Conservation (phyloP, 2,329 filamentous ascomycete species). For the Neofusicoccum parvum region DNA sequence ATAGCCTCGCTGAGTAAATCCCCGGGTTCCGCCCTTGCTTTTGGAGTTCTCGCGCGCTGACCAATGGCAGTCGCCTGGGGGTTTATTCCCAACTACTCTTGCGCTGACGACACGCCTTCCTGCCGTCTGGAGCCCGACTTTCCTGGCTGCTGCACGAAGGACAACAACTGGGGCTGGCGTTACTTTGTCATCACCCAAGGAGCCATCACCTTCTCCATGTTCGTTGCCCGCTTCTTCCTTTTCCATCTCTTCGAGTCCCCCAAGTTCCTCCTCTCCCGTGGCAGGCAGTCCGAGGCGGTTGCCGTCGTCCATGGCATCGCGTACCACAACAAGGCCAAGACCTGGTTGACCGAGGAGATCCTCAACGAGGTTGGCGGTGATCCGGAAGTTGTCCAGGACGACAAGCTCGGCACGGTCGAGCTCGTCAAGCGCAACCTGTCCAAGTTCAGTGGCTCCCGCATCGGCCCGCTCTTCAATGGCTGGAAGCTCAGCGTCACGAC, state of each 20-base stretch:
- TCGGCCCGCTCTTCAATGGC: constrained; percentile 63
- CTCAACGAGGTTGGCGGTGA: constrained; percentile 58
- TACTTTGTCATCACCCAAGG: constrained; percentile 73
- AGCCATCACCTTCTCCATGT: constrained; percentile 74
- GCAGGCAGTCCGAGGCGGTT: constrained; percentile 76
- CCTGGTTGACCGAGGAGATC: constrained; percentile 67
- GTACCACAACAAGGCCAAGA: constrained; percentile 60
- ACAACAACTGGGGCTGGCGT: constrained; percentile 72
- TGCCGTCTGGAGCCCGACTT: neutral
- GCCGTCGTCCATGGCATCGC: constrained; percentile 79
- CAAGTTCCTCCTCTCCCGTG: constrained; percentile 77
- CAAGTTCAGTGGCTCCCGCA: constrained; percentile 67
- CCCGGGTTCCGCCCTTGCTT: neutral
- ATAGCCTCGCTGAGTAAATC: constrained; percentile 60
- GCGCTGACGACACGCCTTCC: constrained; percentile 27
- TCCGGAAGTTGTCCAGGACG: constrained; percentile 43
- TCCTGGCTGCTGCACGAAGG: constrained; percentile 38
- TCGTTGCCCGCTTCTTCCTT: constrained; percentile 73
- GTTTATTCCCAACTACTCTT: constrained; percentile 70
- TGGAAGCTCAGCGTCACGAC: constrained; percentile 53
- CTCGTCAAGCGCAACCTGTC: constrained; percentile 63
- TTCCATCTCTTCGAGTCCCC: constrained; percentile 85
- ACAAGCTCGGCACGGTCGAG: constrained; percentile 45
- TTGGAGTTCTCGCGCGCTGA: constrained; percentile 18
- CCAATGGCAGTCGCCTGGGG: constrained; percentile 66